phyloP scores from a whole-genome alignment of 345 rosid genomes.

The Chamaenerion angustifolium region DNA sequence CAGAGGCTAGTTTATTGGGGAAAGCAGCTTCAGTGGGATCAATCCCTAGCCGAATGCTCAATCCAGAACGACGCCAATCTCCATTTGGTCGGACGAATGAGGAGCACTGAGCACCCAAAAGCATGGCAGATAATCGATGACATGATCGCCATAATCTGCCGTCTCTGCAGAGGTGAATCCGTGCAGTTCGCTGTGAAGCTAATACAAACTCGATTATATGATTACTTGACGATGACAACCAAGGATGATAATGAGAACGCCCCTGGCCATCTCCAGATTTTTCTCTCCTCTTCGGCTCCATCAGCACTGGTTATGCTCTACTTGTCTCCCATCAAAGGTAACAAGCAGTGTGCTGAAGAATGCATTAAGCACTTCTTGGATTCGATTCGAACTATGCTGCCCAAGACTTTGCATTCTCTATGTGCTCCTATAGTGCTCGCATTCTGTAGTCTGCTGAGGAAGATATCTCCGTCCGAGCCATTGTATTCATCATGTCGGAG shows the following conservation, averaged over 20 bases:
- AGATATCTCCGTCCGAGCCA: conserved; percentile 24
- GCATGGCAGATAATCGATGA: conserved; percentile 63
- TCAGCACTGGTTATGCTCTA: conserved; percentile 63
- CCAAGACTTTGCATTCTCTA: conserved; percentile 28
- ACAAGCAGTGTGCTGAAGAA: conserved; percentile 40
- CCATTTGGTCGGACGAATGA: conserved; percentile 65
- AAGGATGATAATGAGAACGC: conserved; percentile 20
- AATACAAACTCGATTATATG: conserved; percentile 26
- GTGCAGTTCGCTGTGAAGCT: conserved; percentile 15
- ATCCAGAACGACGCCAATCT: conserved; percentile 63
- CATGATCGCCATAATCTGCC: conserved; percentile 35
- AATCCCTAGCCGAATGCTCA: conserved; percentile 41
- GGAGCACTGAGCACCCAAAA: conserved; percentile 64
- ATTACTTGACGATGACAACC: conserved; percentile 32
- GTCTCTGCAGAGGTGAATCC: conserved; percentile 35
- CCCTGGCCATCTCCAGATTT: conserved; percentile 37
- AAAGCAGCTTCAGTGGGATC: conserved; percentile 71
- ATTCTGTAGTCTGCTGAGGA: conserved; percentile 70
- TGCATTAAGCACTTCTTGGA: conserved; percentile 44
- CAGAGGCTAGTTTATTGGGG: conserved; percentile 65
- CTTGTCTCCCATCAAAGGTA: conserved; percentile 27
- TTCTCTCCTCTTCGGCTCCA: conserved; percentile 53
- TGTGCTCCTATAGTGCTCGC: conserved; percentile 58
- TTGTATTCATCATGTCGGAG: conserved; percentile 59
- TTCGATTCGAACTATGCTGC: conserved; percentile 17